Evolutionary conservation across 768 basidiomycete genomes (phyloP).

Genomic region (Termitomyces sp.): DNA sequence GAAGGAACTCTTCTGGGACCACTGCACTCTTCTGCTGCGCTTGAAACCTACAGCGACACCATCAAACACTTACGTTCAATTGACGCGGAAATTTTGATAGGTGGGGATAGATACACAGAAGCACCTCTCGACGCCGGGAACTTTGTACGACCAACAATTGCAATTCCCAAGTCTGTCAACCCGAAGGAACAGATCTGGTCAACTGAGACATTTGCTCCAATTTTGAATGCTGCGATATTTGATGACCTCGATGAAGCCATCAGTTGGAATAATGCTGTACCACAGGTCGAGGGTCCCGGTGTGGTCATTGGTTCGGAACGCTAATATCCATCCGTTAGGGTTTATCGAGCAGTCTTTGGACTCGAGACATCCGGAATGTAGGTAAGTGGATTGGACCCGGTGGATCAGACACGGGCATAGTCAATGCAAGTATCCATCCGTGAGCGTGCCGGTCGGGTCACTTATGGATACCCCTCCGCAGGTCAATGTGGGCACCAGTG

Average conservation of each 20-base stretch:
- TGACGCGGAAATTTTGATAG: conserved; percentile 74
- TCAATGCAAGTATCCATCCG: conserved; percentile 57
- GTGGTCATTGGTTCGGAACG: conserved; percentile 9
- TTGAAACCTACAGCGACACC: conserved; percentile 59
- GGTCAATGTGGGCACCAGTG: conserved; percentile 57
- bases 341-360: conserved; percentile 90
- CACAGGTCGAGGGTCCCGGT: conserved; percentile 43
- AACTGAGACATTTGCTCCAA: conserved; percentile 84
- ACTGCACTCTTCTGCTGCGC: conserved; percentile 65
- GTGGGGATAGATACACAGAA: conserved; percentile 53
- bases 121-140: conserved; percentile 61
- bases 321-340: conserved; percentile 39
- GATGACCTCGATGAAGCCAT: conserved; percentile 85
- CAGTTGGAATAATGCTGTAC: conserved; percentile 84
- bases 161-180: conserved; percentile 56
- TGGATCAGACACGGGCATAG: conserved; percentile 89
- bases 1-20: conserved; percentile 77
- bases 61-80: conserved; percentile 54
- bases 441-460: conserved; percentile 6
- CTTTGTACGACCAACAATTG: conserved; percentile 86
- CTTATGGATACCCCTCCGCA: conserved; percentile 16
- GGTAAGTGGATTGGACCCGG: conserved; percentile 90
- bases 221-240: conserved; percentile 81
- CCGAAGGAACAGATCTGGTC: conserved; percentile 59
- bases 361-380: conserved; percentile 73